These are phyloP conservation scores for Eucalyptus paniculata DNA, from an alignment of 345 rosid species.

Conservation along the genomic window DNA sequence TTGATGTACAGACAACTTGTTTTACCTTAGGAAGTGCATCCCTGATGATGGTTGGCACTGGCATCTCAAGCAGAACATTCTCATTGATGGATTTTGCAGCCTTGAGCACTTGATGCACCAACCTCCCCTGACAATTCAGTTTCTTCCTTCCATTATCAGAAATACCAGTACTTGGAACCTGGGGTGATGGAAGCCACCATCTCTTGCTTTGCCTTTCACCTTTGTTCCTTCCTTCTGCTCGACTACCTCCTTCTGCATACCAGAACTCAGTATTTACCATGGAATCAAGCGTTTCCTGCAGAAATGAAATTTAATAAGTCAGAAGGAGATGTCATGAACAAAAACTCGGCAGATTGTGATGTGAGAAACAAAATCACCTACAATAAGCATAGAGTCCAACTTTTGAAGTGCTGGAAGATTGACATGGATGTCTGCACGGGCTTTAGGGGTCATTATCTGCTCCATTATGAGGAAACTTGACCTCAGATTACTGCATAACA, in stretches of 20 bases:
- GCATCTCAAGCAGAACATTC: conserved; percentile 78
- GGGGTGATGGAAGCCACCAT: conserved; percentile 98
- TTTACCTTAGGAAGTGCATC: conserved; percentile 80
- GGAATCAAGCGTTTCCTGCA: conserved; percentile 73
- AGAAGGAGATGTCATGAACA: neutral
- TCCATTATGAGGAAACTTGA: neutral
- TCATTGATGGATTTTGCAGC: conserved; percentile 87
- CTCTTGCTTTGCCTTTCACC: conserved; percentile 61
- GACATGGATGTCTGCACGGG: conserved; percentile 84
- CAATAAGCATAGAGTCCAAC: conserved; percentile 88
- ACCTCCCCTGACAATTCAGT: conserved; percentile 34
- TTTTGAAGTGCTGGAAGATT: conserved; percentile 95
- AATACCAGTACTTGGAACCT: conserved; percentile 72
- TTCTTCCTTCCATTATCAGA: conserved; percentile 61
- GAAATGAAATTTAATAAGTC: neutral
- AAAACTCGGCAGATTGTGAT: neutral
- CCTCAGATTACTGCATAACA: neutral
- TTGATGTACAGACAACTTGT: neutral
- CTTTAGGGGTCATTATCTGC: conserved; percentile 94
- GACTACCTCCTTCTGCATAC: conserved; percentile 78
- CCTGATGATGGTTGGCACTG: conserved; percentile 52
- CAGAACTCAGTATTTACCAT: conserved; percentile 87
- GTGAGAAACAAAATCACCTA: conserved; percentile 24
- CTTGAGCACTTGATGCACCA: conserved; percentile 87
- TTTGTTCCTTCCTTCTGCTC: conserved; percentile 69